Evolutionary conservation across 2,329 filamentous ascomycete genomes (phyloP), one percentile per base, ranked within the genome.

Genomic region (Paracorniculantispora psalliotae): DNA sequence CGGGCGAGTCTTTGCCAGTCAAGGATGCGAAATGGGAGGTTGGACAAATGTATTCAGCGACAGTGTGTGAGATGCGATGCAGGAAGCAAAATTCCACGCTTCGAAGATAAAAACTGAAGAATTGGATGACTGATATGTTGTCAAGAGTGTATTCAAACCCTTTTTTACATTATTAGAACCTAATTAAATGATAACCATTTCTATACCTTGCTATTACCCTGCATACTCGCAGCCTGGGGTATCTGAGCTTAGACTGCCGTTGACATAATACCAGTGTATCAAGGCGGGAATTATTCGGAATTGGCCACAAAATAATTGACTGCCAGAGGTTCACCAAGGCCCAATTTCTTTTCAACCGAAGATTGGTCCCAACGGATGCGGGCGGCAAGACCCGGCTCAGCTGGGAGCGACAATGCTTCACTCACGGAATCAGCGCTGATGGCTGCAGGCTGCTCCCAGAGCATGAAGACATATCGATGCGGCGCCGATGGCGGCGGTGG

Each of bases 391-490:
- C 54, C 33, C 15, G 54, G 54, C 44, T 48, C 54, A 1, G 33
- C 44, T 15, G 54, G 44, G 23, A 57, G 23, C 43, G 54, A 49
- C 1, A 57, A 25, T 6, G 19, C 25, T 19, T 9, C 9, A 9
- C 19, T 28, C 5, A 56, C 43, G 12, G 30, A 19, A n/a, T 56
- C 53, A 8, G 17, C 30, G 30, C 53, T 23, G 10, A 59, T 13
- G 2, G 21, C 46, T 12, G 25, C 28, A 0, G 79, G 78, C 66
- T 81, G 76, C 62, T 79, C 74, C 60, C 76, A 81, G 23, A 81
- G 64, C 60, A 80, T 71, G 63, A 81, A 81, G 4, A 73, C 59
- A 63, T 82, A 82, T 0, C 79, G 76, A 66, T 82, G 79, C 10
- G 79, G 76, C 8, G 69, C 63, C 59, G 76, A 77, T 7, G 68